Percentiles rank a stretch among this genome's conserved stretches.
Conservation (phyloP, 164 flowering plant genomes). For the Litsea cubeba region DNA sequence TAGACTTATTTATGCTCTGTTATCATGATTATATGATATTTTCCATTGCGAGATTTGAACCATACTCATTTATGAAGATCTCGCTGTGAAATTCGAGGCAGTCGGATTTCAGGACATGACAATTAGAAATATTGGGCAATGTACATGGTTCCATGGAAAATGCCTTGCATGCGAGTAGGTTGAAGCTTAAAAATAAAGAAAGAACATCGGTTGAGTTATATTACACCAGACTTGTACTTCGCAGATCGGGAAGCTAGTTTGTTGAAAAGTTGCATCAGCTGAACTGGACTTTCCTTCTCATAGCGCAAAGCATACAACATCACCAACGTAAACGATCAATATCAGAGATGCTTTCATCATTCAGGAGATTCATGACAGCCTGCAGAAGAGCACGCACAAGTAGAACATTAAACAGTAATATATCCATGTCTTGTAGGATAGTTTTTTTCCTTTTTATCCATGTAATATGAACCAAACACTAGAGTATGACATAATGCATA, state of each 20-base stretch:
- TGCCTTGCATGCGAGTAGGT: neutral
- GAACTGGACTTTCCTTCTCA: conserved; percentile 98
- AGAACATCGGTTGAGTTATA: conserved; percentile 16
- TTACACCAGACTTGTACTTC: conserved; percentile 97
- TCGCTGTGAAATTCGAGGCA: too few relatives aligned
- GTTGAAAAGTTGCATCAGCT: conserved; percentile 96
- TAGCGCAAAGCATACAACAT: conserved; percentile 96
- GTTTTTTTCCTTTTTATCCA: too few relatives aligned
- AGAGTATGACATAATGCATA: neutral
- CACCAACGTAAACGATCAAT: conserved; percentile 81
- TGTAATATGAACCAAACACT: neutral
- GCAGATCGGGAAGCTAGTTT: conserved; percentile 82
- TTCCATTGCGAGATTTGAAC: too few relatives aligned
- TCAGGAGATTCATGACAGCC: conserved; percentile 83
- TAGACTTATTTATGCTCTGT: too few relatives aligned
- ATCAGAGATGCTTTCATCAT: conserved; percentile 78
- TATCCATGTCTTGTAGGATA: too few relatives aligned
- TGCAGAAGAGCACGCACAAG: conserved; percentile 24
- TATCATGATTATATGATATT: too few relatives aligned
- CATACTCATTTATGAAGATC: too few relatives aligned
- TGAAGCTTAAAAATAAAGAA: neutral
- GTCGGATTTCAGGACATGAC: neutral
- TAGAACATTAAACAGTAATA: neutral
- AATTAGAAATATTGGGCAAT: neutral
- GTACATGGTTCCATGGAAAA: neutral